Evolutionary conservation across 257 asterid species (phyloP), one percentile per base, ranked within the genome.

Genomic region (Cruciata laevipes): DNA sequence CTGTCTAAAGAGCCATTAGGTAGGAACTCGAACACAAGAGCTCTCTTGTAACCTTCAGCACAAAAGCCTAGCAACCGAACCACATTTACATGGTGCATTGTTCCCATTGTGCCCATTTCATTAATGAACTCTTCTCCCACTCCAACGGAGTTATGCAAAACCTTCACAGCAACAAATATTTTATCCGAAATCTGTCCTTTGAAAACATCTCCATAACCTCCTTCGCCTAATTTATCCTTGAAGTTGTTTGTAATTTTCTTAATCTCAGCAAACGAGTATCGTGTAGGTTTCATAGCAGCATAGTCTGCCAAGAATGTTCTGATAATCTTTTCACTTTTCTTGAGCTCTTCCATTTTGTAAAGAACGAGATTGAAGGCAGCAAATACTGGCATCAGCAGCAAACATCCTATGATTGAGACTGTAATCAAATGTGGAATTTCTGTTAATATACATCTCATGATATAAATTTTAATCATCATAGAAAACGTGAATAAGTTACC

Each of bases 201-300:
- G 40, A 60, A 60, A 4, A 60, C 65, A 60, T 30, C 16, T 14
- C 88, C 86, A 13, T 74, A 83, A 10, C 78, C 86, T 68, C 88
- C 86, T 70, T 78, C 81, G 3, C 63, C 84, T 21, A 83, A 20
- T 65, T 66, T 81, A 10, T 83, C 82, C 38, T 79, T 73, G 37
- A 76, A 58, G 38, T 27, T 37, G 12, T n/a, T 5, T 53, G 60
- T 53, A 20, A 53, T 53, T 53, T 21, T 60, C 44, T 60, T 60
- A 16, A 60, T 60, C 16, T 60, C 65, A 13, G 40, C 42, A 30
- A 27, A 60, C 13, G 65, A 60, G 33, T 60, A 60, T 60, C 42
- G 9, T 14, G 65, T 60, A 10, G 65, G 42, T 31, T 60, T 31
- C 65, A 31, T 30, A 1, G 40, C 65, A 16, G 65, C 33, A 60